phyloP scores from a whole-genome alignment of 257 asterid species.

The Linderniella brevidens region DNA sequence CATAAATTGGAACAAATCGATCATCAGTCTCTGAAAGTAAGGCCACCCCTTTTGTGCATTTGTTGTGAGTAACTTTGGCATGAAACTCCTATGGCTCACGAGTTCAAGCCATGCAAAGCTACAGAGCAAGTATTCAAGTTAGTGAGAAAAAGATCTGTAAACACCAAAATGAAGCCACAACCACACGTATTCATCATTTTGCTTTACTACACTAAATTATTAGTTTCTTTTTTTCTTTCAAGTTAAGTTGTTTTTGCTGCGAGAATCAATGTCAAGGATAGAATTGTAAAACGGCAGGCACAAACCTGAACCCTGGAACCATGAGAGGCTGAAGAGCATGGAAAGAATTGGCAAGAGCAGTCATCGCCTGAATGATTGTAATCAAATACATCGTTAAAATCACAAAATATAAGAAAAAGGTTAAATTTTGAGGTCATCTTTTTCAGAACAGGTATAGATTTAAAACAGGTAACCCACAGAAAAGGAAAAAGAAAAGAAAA shows the following conservation, averaged over 20 bases:
- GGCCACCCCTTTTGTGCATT: constrained; percentile 97
- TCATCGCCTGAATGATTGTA: constrained; percentile 43
- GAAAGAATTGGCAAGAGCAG: constrained; percentile 74
- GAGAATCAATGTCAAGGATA: not conserved
- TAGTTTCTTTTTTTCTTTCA: too few species aligned
- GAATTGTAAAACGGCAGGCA: constrained; percentile 1
- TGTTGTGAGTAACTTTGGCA: constrained; percentile 86
- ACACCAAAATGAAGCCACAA: too few species aligned
- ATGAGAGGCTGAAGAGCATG: constrained; percentile 95
- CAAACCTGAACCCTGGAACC: constrained; percentile 90
- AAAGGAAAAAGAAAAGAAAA: not conserved
- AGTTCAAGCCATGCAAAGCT: constrained; percentile 98
- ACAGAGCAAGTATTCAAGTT: constrained; percentile 21
- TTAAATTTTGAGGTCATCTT: too few species aligned
- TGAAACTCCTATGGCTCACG: constrained; percentile 90
- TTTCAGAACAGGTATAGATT: not conserved
- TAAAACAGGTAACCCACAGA: not conserved
- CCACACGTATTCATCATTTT: too few species aligned
- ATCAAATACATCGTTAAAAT: not conserved
- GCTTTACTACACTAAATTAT: too few species aligned
- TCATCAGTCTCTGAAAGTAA: constrained; percentile 66
- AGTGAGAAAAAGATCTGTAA: constrained; percentile 6
- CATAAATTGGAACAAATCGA: constrained; percentile 87
- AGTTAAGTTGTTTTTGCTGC: too few species aligned
- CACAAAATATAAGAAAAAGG: constrained; percentile 3